phyloP scores from a whole-genome alignment of 1,284 basidiomycete species.

The Cutaneotrichosporon daszewskae region DNA sequence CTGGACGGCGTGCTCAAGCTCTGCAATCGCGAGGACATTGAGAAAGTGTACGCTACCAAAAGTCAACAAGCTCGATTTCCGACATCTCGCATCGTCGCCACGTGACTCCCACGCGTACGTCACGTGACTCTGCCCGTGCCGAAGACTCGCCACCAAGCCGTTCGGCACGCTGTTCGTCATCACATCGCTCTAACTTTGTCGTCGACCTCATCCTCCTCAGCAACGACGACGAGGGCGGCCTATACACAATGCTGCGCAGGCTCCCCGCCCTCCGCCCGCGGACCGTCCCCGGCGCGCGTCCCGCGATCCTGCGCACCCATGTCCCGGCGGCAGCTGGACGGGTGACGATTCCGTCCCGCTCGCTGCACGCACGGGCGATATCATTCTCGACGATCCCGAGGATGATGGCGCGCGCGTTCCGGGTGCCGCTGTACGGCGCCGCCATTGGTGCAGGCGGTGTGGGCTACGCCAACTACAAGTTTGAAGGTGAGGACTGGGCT shows the following conservation, averaged over 20 bases:
- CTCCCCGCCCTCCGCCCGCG: constrained; percentile 14
- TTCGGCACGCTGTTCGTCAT: neutral
- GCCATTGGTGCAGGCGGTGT: constrained; percentile 83
- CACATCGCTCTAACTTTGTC: neutral
- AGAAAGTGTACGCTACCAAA: too few relatives aligned
- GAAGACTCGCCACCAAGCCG: constrained; percentile 1
- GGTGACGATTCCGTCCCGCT: constrained; percentile 16
- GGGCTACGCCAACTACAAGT: constrained; percentile 87
- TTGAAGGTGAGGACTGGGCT: constrained; percentile 62
- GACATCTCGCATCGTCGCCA: too few relatives aligned
- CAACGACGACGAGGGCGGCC: neutral
- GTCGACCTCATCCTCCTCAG: neutral
- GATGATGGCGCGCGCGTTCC: constrained; percentile 74
- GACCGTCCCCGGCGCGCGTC: neutral
- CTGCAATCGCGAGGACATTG: too few relatives aligned
- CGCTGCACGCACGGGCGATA: constrained; percentile 61
- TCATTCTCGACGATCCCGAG: constrained; percentile 77
- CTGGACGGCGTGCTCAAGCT: constrained; percentile 50
- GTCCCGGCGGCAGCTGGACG: neutral
- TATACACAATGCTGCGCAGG: constrained; percentile 10
- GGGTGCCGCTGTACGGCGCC: constrained; percentile 74
- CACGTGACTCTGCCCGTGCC: constrained; percentile 4
- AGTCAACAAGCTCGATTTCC: too few relatives aligned
- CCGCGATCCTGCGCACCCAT: neutral
- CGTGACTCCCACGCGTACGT: neutral